Conservation (phyloP, 306 rosid genomes). For the Astragalus membranaceus region DNA sequence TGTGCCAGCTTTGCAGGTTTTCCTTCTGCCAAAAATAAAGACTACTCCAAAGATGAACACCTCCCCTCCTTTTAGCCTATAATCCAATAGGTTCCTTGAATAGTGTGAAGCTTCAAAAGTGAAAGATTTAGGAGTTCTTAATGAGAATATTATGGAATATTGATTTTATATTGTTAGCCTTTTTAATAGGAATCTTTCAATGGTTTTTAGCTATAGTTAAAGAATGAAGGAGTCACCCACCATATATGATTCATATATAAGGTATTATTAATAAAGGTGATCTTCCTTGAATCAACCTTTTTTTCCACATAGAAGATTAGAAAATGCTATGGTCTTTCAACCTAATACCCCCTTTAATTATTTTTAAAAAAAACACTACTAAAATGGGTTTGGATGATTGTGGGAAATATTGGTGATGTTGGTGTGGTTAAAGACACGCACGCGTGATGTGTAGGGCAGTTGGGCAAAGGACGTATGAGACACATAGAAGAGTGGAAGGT, state of each 20-base stretch:
- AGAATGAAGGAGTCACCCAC: conserved; percentile 12
- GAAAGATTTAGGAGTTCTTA: neutral
- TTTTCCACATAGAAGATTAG: neutral
- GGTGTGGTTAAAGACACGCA: conserved; percentile 14
- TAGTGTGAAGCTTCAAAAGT: conserved; percentile 29
- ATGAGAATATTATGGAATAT: conserved; percentile 13
- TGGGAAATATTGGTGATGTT: conserved; percentile 5
- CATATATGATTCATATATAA: neutral
- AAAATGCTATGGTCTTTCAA: neutral
- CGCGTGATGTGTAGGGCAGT: conserved; percentile 15
- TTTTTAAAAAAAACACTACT: neutral
- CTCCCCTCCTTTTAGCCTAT: neutral
- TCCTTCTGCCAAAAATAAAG: neutral
- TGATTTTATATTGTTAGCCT: conserved; percentile 26
- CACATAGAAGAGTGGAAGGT: neutral
- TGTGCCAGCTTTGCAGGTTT: conserved; percentile 17
- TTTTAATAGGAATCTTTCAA: conserved; percentile 18
- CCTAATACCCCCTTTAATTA: neutral
- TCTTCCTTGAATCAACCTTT: neutral
- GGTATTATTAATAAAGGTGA: neutral
- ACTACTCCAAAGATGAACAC: neutral
- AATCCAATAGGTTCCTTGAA: conserved; percentile 25
- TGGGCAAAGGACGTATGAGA: neutral
- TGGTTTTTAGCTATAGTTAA: neutral
- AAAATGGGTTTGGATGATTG: neutral